These are phyloP conservation scores for Populus alba DNA, from an alignment of 345 rosid species.

Conservation along the genomic window DNA sequence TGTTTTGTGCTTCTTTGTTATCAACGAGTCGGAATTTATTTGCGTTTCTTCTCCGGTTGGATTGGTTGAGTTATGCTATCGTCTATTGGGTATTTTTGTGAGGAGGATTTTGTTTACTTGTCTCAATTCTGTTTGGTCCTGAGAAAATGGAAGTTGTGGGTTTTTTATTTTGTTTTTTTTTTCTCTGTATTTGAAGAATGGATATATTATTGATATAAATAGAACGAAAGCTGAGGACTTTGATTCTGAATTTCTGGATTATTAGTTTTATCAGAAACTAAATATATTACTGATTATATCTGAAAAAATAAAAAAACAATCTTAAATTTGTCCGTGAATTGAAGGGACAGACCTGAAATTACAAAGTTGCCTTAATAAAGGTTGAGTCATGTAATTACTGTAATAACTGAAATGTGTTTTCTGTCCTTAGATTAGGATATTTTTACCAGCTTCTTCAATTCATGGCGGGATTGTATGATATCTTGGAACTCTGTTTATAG, in stretches of 20 bases:
- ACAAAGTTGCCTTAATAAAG: not conserved
- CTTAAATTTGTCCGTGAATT: not conserved
- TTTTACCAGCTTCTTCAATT: not conserved
- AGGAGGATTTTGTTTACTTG: not conserved
- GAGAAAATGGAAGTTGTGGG: conserved; percentile 1
- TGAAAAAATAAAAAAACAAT: not conserved
- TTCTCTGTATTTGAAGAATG: not conserved
- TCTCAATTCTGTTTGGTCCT: conserved; percentile 24
- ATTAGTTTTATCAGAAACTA: not conserved
- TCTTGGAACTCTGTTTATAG: not conserved
- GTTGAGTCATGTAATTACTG: not conserved
- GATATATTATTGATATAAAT: not conserved
- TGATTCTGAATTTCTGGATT: not conserved
- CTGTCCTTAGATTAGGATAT: not conserved
- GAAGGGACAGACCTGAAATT: not conserved
- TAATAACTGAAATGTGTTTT: not conserved
- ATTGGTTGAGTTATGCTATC: not conserved
- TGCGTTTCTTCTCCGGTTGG: not conserved
- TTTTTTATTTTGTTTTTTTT: not conserved
- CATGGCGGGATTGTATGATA: not conserved
- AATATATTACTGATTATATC: not conserved
- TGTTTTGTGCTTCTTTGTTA: not conserved
- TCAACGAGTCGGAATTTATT: not conserved
- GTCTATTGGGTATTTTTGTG: not conserved
- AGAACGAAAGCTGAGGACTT: not conserved